These are phyloP conservation scores for Tuber borchii DNA, from an alignment of 495 filamentous ascomycete genomes.

Conservation along the genomic window DNA sequence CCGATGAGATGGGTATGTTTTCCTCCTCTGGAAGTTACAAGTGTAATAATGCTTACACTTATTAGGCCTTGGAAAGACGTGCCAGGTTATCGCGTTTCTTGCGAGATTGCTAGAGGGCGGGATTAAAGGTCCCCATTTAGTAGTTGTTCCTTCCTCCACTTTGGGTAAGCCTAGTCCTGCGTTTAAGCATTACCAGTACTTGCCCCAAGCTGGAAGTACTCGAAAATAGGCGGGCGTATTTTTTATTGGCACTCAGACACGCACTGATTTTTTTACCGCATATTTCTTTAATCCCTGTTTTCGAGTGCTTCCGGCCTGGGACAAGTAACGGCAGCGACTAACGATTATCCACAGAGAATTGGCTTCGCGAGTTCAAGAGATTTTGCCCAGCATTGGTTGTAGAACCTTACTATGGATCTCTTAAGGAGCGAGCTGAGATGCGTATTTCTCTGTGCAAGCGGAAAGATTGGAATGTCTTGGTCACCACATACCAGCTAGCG, in stretches of 20 bases:
- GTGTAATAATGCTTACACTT: slow-evolving; percentile 9
- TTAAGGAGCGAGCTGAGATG: slow-evolving; percentile 58
- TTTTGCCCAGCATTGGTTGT: slow-evolving; percentile 74
- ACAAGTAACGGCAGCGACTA: slow-evolving; percentile 4
- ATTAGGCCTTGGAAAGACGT: slow-evolving; percentile 79
- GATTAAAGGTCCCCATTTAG: slow-evolving; percentile 68
- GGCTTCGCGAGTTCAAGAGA: slow-evolving; percentile 79
- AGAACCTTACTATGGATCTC: slow-evolving; percentile 71
- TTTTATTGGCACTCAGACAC: background rate
- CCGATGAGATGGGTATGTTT: slow-evolving; percentile 77
- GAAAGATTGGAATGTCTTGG: slow-evolving; percentile 67
- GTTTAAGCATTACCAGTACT: background rate
- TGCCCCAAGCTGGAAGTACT: background rate
- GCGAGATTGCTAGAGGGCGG: slow-evolving; percentile 67
- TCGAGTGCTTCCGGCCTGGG: background rate
- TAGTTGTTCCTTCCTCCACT: slow-evolving; percentile 87
- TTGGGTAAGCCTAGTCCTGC: slow-evolving; percentile 43
- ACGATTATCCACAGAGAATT: slow-evolving; percentile 62
- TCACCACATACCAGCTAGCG: slow-evolving; percentile 82
- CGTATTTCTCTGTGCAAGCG: slow-evolving; percentile 59
- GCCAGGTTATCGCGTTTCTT: slow-evolving; percentile 88
- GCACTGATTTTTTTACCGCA: background rate
- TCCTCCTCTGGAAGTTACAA: slow-evolving; percentile 3
- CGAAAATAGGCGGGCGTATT: background rate
- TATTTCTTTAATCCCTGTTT: background rate